Evolutionary conservation across 805 yeast genomes (phyloP).

Genomic region (Ogataea populi-albae): DNA sequence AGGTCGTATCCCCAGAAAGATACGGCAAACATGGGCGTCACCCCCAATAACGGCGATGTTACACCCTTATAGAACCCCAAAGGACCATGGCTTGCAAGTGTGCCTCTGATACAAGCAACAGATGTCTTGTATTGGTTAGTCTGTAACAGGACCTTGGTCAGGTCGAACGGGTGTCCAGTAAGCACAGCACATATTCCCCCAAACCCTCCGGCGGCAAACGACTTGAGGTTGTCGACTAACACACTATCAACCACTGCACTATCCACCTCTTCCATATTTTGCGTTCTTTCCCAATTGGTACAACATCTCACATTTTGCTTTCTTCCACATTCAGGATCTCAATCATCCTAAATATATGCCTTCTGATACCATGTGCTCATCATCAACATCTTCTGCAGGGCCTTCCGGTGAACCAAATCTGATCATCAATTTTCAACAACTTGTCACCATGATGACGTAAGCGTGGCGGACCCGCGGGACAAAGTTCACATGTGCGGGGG

Average conservation of each 20-base stretch:
- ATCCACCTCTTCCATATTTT: slow-evolving; percentile 32
- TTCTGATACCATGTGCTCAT: no score
- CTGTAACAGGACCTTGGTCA: slow-evolving; percentile 88
- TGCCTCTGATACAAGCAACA: slow-evolving; percentile 62
- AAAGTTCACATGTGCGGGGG: slow-evolving; percentile 2
- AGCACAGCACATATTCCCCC: slow-evolving; percentile 96
- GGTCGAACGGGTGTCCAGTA: slow-evolving; percentile 96
- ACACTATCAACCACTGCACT: slow-evolving; percentile 21
- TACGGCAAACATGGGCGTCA: slow-evolving; percentile 97
- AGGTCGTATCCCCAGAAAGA: slow-evolving; percentile 98
- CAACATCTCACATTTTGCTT: no score
- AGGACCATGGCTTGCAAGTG: slow-evolving; percentile 71
- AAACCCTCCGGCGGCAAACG: slow-evolving; percentile 90
- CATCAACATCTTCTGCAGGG: slow-evolving; percentile 6
- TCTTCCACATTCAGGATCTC: no score
- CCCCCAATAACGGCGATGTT: slow-evolving; percentile 91
- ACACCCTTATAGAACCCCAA: slow-evolving; percentile 91
- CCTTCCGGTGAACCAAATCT: slow-evolving; percentile 2
- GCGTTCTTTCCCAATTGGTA: no score
- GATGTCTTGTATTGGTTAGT: slow-evolving; percentile 69
- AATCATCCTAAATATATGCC: no score
- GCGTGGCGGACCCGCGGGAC: neutral
- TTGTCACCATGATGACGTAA: no score
- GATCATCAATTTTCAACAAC: no score
- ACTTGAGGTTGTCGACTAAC: slow-evolving; percentile 74